Evolutionary conservation across 2,329 filamentous ascomycete genomes (phyloP).

Genomic region (Ascochyta fabae): DNA sequence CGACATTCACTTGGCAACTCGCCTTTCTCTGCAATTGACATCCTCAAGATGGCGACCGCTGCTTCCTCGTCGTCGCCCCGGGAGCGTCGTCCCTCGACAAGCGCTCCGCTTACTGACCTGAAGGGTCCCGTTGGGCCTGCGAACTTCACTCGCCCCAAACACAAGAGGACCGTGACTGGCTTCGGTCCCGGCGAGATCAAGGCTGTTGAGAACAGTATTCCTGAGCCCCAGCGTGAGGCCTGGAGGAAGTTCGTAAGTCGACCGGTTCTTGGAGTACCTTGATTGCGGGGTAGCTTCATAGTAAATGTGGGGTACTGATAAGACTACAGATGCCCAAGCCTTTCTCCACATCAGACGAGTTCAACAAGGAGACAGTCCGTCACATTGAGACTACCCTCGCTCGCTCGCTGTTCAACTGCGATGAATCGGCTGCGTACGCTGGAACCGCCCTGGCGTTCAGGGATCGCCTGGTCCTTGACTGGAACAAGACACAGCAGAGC

Average conservation of each 20-base stretch:
- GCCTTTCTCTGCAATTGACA: constrained; percentile 37
- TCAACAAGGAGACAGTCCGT: constrained; percentile 82
- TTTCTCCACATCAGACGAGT: constrained; percentile 82
- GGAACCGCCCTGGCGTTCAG: constrained; percentile 91
- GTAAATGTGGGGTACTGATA: constrained; percentile 21
- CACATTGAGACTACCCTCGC: constrained; percentile 97
- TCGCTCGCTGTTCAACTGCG: constrained; percentile 96
- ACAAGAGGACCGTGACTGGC: constrained; percentile 95
- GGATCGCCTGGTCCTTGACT: constrained; percentile 90
- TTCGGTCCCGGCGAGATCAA: constrained; percentile 93
- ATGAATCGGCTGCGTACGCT: constrained; percentile 89
- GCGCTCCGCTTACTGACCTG: constrained; percentile 85
- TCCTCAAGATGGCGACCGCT: constrained; percentile 40
- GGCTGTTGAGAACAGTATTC: constrained; percentile 87
- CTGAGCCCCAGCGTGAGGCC: constrained; percentile 83
- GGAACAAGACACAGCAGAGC: constrained; percentile 97
- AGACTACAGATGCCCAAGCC: constrained; percentile 63
- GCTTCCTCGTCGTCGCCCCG: constrained; percentile 56
- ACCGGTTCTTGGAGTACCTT: constrained; percentile 10
- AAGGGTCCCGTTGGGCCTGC: constrained; percentile 80
- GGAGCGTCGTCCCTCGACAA: constrained; percentile 81
- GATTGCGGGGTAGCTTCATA: constrained; percentile 27
- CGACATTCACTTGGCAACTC: constrained; percentile 33
- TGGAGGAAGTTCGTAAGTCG: constrained; percentile 66
- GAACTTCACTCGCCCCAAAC: constrained; percentile 88